Base-by-base conservation (phyloP, 2,329 filamentous ascomycete species). In the Monascus ruber region DNA sequence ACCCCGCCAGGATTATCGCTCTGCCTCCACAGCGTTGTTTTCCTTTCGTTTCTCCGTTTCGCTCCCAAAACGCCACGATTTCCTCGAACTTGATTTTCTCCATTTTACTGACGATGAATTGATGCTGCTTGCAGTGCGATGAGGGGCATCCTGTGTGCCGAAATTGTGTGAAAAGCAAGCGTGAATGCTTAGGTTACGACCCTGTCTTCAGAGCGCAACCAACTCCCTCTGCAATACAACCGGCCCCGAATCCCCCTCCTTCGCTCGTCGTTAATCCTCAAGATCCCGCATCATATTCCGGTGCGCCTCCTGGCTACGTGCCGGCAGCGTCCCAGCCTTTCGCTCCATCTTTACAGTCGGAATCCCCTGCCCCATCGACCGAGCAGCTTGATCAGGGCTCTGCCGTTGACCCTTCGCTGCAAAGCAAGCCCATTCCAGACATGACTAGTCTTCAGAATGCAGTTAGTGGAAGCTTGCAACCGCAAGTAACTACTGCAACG, bases 141-240 rank as follows among this genome's bases (percentile, higher is more conserved):
- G 91, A 98, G 72, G 80, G 79, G 44, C 87, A 94, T 63, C 91
- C 91, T 24, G 80, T 82, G 43, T 98, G 91, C 71, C 67, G 76
- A 51, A 81, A 81, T 56, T 81, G 77, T 53, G 70, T 75, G 49
- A 81, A 81, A 58, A 79, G 74, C 62, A 81, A 81, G 56, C 74
- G 77, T 52, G 75, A 79, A 56, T 81, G 77, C 54, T 59, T 79
- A 45, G 77, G 77, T 43, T 81, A 81, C 72, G 77, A 81, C 53
- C 77, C 77, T 29, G 76, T 80, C 47, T 81, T 80, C 67, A 77
- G 62, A 81, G 86, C 66, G 86, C 77, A 81, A 52, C 77, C 79
- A 38, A 55, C 57, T 11, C 82, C 82, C 26, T 73, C 82, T 35
- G 75, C 79, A 47, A 82, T 86, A 46, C 84, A 89, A 62, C 70